Evolutionary conservation across 306 rosid genomes (phyloP).

Genomic region (Sphenostylis stenocarpa): DNA sequence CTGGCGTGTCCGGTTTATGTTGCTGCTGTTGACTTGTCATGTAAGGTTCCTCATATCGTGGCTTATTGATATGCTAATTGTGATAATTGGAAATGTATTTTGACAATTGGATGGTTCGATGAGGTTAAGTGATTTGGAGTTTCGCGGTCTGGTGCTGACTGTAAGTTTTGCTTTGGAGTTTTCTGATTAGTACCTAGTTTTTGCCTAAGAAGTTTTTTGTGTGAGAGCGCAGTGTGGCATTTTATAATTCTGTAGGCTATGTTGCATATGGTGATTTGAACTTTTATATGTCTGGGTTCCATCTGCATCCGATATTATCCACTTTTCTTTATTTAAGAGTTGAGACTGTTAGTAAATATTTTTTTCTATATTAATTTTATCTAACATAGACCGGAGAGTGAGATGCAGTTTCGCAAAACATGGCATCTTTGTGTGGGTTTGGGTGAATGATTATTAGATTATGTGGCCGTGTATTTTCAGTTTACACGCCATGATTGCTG

Average conservation of each 20-base stretch:
- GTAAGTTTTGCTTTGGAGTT: conserved; percentile 11
- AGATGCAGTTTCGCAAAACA: not conserved
- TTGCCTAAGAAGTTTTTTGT: not conserved
- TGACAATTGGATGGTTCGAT: not conserved
- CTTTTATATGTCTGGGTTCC: not conserved
- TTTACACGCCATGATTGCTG: conserved; percentile 3
- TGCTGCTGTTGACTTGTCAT: conserved; percentile 94
- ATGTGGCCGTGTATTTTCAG: not conserved
- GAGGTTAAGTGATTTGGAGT: conserved; percentile 13
- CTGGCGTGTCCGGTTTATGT: conserved; percentile 88
- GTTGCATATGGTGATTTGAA: conserved; percentile 27
- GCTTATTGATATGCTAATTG: not conserved
- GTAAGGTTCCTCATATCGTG: conserved; percentile 48
- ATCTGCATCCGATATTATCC: not conserved
- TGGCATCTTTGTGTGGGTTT: not conserved
- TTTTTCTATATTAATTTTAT: no score
- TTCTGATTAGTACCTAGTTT: not conserved
- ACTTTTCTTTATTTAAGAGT: conserved; percentile 9
- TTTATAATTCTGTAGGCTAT: conserved; percentile 1
- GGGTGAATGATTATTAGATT: not conserved
- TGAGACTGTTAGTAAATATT: not conserved
- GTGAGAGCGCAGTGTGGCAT: conserved; percentile 6
- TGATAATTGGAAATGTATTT: not conserved
- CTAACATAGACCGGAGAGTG: not conserved
- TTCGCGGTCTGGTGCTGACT: not conserved